Conservation (phyloP, 306 rosid genomes). For the Cyamopsis tetragonoloba region DNA sequence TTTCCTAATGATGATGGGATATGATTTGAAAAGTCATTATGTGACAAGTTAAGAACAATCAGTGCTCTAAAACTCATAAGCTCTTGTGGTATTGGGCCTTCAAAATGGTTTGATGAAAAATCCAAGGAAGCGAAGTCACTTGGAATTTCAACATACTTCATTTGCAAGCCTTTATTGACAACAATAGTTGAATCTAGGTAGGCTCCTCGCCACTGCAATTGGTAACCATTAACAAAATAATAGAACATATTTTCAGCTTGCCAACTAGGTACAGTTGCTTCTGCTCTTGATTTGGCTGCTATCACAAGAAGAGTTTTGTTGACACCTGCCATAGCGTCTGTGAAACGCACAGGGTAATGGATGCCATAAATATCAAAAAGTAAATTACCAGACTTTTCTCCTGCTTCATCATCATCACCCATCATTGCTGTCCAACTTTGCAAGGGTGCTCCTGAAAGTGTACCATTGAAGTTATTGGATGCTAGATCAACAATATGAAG, state of each 20-base stretch:
- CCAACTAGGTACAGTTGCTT: no score
- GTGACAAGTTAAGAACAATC: slow-evolving; percentile 16
- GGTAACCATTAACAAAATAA: neutral
- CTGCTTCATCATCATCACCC: neutral
- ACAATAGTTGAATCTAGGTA: slow-evolving; percentile 9
- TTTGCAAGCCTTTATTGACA: neutral
- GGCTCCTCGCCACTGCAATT: neutral
- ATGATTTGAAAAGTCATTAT: slow-evolving; percentile 11
- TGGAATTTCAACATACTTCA: neutral
- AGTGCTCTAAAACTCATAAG: slow-evolving; percentile 12
- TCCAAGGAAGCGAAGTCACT: slow-evolving; percentile 15
- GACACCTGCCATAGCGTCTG: no score
- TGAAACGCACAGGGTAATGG: neutral
- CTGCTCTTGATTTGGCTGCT: neutral
- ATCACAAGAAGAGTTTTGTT: neutral
- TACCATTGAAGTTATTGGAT: slow-evolving; percentile 30
- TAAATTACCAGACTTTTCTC: neutral
- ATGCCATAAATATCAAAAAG: neutral
- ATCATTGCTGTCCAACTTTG: slow-evolving; percentile 24
- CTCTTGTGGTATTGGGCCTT: slow-evolving; percentile 15
- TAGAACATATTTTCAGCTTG: neutral
- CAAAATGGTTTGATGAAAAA: slow-evolving; percentile 21
- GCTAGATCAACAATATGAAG: slow-evolving; percentile 29
- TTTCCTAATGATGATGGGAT: slow-evolving; percentile 31
- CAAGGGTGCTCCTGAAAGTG: neutral